Base-by-base conservation (phyloP, 2,329 filamentous ascomycete species). In the Aspergillus sp. region DNA sequence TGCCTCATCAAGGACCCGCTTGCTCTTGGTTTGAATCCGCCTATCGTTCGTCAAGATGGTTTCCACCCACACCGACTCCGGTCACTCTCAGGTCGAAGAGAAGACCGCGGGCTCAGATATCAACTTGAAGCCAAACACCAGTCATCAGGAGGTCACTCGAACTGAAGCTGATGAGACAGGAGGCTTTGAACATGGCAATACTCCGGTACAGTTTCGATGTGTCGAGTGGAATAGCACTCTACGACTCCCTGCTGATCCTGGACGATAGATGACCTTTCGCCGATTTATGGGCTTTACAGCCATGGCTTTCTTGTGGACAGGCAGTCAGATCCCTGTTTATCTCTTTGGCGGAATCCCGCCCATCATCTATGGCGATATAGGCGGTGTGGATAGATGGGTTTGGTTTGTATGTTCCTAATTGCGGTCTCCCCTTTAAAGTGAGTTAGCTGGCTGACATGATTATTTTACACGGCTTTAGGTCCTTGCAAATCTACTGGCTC, bases 261-360 rank as follows among this genome's bases (percentile, higher is more conserved):
- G 15, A 47, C 50, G 22, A 11, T 77, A 84, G 70, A 81, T 85
- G 81, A 80, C 77, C n/a, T 79, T 81, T 63, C 75, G 71, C 31
- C 77, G 82, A 3, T 80, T 85, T 66, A 83, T 86, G 83, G 81
- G 80, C 57, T 77, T 87, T 51, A 67, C 83, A 15, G 84, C 84
- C 61, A 86, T 87, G 83, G 83, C 84, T 5, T 85, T 88, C 59
- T 74, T 87, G 23, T 87, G 85, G 85, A 85, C 84, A 53, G 85
- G 84, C 31, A 85, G 81, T 57, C 85, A 88, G 66, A 87, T 87
- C 51, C 85, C 85, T 1, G 77, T 88, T 11, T 84, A 83, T 66
- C 71, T 84, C 4, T 83, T 83, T 63, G 82, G 82, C 25, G 80
- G 79, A 41, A 80, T 83, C 49, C 81, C 83, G 9, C 82, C 83